Evolutionary conservation across 805 yeast species (phyloP), one percentile per base, ranked within the genome.

Genomic region (Clavispora vitiphila): DNA sequence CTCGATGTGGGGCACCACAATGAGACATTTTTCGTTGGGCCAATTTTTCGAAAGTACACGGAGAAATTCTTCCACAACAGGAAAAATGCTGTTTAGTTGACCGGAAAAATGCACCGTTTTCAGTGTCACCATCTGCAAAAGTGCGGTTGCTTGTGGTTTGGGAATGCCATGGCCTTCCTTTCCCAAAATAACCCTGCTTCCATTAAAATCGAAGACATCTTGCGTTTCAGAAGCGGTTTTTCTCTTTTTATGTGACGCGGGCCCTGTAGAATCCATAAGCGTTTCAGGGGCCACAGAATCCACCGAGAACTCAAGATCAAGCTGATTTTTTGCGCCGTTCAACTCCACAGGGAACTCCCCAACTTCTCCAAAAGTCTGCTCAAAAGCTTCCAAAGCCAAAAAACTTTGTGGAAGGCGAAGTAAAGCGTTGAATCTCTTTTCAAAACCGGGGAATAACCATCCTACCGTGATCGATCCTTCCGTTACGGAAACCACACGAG

Each of bases 351-450:
- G 5, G 5, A 21, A 21, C 2, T 29, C 32, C 16, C 16, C 20
- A 9, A 4, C 2, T 9, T 39, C n/a, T 30, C 32, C 8, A 15
- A n/a, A 12, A 27, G 22, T 9, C 15, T 37, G 15, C 30, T 35
- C 10, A 21, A 14, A 34, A 36, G 37, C 16, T 37, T 39, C 12
- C 23, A 37, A 23, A 27, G 22, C 14, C 10, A 8, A 18, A 3
- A 29, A 29, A 16, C 14, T 8, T 16, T 29, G 32, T 11, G 32
- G 32, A 16, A 29, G 32, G 4, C 20, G 20, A 29, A 50, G 31
- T 10, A 51, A 21, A 0, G 47, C 49, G 29, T 49, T 51, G 20
- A 42, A 47, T 3, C 45, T 39, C 14, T 39, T 38, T 20, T 47
- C 53, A 16, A 37, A 39, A 3, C 43, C 50, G 7, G 35, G 19